Conservation (phyloP, 108 stramenopile genomes). For the Nannochloropsis oceanica region DNA sequence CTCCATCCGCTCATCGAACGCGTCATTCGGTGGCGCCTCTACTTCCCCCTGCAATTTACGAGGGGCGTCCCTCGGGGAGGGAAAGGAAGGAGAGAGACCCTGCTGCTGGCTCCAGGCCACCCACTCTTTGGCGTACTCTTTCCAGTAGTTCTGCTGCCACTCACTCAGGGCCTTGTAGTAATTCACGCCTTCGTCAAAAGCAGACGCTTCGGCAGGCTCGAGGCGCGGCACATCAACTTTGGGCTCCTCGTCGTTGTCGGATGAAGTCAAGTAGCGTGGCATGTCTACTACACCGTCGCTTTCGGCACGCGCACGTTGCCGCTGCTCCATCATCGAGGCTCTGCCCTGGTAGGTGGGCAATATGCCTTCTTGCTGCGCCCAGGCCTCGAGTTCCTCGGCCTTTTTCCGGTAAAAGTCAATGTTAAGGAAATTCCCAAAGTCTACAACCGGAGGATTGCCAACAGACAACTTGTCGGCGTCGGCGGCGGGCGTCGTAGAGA, state of each 20-base stretch:
- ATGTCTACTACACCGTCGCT: not conserved
- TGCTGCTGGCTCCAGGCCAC: not conserved
- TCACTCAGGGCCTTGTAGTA: not conserved
- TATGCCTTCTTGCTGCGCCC: not conserved
- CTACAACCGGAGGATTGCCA: not conserved
- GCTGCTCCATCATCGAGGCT: not conserved
- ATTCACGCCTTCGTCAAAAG: not conserved
- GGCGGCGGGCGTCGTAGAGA: not conserved
- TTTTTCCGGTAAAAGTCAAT: not conserved
- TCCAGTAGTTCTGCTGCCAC: not conserved
- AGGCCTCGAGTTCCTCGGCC: not conserved
- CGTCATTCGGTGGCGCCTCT: not conserved
- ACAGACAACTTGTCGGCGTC: not conserved
- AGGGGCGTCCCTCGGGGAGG: not conserved
- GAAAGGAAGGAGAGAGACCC: not conserved
- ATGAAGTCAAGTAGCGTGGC: not conserved
- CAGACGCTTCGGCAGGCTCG: not conserved
- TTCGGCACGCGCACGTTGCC: not conserved
- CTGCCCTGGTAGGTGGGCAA: not conserved
- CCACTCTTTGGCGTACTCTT: not conserved
- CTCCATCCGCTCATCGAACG: not conserved
- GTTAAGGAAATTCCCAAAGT: not conserved
- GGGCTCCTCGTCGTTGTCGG: not conserved
- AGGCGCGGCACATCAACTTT: too few species aligned
- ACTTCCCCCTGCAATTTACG: not conserved